Conservation (phyloP, 768 basidiomycete genomes). For the Dacryopinax spathularia region DNA sequence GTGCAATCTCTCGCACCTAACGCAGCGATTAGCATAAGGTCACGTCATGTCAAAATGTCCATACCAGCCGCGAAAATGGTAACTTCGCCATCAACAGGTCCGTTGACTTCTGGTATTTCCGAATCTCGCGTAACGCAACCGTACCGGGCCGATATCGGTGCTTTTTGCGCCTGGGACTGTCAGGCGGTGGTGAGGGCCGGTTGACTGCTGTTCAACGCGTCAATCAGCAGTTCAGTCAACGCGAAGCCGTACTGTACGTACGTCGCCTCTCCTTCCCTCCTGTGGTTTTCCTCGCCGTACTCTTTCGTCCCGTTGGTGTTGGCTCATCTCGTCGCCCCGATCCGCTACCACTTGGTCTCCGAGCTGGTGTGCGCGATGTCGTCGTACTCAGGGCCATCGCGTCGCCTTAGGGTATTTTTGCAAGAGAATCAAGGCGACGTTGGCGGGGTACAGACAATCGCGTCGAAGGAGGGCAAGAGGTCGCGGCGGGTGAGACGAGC, state of each 20-base stretch:
- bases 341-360: neutral
- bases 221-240: too few species aligned
- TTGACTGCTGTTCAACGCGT: too few species aligned
- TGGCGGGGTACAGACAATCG: too few species aligned
- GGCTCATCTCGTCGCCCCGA: neutral
- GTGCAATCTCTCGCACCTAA: constrained; percentile 88
- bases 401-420: too few species aligned
- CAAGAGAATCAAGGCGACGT: too few species aligned
- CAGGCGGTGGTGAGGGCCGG: neutral
- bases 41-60: constrained; percentile 20
- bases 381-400: neutral
- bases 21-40: constrained; percentile 3
- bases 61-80: constrained; percentile 81
- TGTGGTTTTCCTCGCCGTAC: neutral
- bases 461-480: too few species aligned
- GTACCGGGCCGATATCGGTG: constrained; percentile 81
- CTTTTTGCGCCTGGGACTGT: constrained; percentile 24
- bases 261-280: neutral
- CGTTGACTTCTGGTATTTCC: constrained; percentile 88
- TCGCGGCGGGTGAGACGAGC: too few species aligned
- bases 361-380: neutral
- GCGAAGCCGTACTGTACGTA: too few species aligned
- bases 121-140: constrained; percentile 77
- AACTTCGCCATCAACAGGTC: constrained; percentile 76
- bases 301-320: neutral